Conservation (phyloP, 257 asterid genomes). For the Scutellaria baicalensis region DNA sequence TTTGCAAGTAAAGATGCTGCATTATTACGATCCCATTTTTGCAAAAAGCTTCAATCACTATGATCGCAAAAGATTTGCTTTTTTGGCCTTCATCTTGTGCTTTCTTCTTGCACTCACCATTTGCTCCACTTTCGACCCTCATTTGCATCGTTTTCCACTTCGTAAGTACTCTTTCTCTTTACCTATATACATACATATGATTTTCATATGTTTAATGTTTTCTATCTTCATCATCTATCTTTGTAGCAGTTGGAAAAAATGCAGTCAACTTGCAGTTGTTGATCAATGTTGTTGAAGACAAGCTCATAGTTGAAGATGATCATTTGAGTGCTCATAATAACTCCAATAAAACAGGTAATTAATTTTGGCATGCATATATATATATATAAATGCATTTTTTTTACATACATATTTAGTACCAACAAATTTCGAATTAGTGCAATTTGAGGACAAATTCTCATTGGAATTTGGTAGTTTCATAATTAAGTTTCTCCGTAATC, state of each 20-base stretch:
- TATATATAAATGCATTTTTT: neutral
- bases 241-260: constrained; percentile 27
- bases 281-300: constrained; percentile 23
- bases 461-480: no score
- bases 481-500: no score
- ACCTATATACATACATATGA: neutral
- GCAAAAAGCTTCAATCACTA: constrained; percentile 48
- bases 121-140: constrained; percentile 35
- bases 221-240: no score
- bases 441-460: no score
- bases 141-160: constrained; percentile 28
- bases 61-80: constrained; percentile 50
- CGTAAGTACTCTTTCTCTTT: constrained; percentile 26
- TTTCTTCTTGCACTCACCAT: constrained; percentile 27
- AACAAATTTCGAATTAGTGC: no score
- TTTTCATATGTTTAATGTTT: neutral
- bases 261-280: constrained; percentile 34
- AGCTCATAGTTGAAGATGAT: constrained; percentile 2
- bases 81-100: constrained; percentile 30
- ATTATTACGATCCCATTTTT: constrained; percentile 62
- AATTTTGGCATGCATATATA: neutral
- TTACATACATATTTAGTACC: no score
- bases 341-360: constrained; percentile 15
- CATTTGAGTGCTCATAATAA: neutral
- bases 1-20: constrained; percentile 29